Evolutionary conservation across 2,329 filamentous ascomycete species (phyloP).

Genomic region (Clonostachys rosea): DNA sequence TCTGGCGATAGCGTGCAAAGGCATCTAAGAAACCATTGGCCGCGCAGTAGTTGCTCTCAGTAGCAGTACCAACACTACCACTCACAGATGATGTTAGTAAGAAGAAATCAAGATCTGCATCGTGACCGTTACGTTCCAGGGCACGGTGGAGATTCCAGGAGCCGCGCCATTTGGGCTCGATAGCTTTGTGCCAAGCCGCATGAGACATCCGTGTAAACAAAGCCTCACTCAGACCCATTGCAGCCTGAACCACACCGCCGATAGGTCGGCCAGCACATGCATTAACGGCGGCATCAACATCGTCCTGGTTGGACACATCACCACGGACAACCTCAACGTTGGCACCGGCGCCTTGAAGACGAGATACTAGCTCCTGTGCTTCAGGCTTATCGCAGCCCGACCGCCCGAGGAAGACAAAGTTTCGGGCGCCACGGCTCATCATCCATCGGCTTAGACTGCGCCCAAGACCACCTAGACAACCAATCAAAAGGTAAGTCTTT

Average conservation of each 20-base stretch:
- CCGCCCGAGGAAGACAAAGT: constrained; percentile 22
- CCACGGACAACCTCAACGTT: constrained; percentile 12
- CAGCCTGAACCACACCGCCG: constrained; percentile 23
- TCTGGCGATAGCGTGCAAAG: constrained; percentile 19
- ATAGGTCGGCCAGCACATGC: constrained; percentile 3
- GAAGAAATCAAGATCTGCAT: constrained; percentile 21
- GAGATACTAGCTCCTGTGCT: constrained; percentile 9
- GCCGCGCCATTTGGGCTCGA: constrained; percentile 14
- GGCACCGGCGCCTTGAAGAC: constrained; percentile 11
- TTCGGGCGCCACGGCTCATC: constrained; percentile 16
- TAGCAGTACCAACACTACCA: constrained; percentile 20
- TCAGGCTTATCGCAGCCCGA: constrained; percentile 15
- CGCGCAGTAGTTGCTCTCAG: constrained; percentile 23
- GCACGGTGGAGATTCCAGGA: constrained; percentile 15
- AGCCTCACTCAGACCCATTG: constrained; percentile 20
- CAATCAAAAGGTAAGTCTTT: constrained; percentile 10
- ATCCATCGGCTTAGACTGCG: constrained; percentile 23
- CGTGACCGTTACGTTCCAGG: constrained; percentile 2
- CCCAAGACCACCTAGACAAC: constrained; percentile 21
- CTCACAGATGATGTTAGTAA: constrained; percentile 12
- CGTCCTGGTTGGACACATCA: constrained; percentile 7
- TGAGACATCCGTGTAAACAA: constrained; percentile 15
- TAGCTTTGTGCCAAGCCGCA: constrained; percentile 12
- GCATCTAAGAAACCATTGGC: constrained; percentile 25
- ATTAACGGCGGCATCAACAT: constrained; percentile 8